These are phyloP conservation scores for Geranium brycei DNA, from an alignment of 345 rosid genomes.

Conservation along the genomic window DNA sequence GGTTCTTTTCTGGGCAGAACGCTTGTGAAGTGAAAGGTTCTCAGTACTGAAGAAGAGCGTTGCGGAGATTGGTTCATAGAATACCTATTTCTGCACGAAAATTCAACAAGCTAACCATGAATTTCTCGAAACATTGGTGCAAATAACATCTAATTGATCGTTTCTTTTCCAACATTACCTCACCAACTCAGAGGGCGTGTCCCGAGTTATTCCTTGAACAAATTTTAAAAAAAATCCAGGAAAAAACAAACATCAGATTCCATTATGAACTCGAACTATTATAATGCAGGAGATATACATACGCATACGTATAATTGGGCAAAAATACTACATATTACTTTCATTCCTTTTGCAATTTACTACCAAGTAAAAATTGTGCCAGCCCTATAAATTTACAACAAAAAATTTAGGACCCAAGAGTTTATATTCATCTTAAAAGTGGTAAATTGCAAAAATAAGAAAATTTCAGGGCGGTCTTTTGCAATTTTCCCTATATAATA, in stretches of 20 bases:
- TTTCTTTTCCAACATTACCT: conserved; percentile 18
- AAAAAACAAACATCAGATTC: neutral
- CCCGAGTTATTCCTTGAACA: conserved; percentile 23
- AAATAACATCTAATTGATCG: neutral
- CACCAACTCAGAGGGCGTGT: conserved; percentile 17
- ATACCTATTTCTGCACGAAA: conserved; percentile 22
- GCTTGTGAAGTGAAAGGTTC: conserved; percentile 25
- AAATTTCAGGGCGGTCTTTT: too few relatives aligned
- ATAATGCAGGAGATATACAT: neutral
- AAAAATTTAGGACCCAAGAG: too few relatives aligned
- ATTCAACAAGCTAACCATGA: neutral
- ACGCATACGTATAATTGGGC: too few relatives aligned
- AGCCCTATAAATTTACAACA: too few relatives aligned
- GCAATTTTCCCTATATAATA: conserved; percentile 1
- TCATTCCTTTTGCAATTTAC: too few relatives aligned
- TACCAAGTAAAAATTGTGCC: too few relatives aligned
- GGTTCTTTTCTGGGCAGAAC: conserved; percentile 18
- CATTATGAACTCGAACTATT: neutral
- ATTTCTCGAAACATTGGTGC: neutral
- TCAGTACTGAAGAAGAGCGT: conserved; percentile 17
- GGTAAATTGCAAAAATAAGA: too few relatives aligned
- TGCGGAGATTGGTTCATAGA: conserved; percentile 17
- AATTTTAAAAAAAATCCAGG: neutral
- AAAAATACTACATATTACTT: too few relatives aligned
- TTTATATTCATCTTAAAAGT: too few relatives aligned